Evolutionary conservation across 2,329 filamentous ascomycete species (phyloP).

Genomic region (Fusarium miscanthi): DNA sequence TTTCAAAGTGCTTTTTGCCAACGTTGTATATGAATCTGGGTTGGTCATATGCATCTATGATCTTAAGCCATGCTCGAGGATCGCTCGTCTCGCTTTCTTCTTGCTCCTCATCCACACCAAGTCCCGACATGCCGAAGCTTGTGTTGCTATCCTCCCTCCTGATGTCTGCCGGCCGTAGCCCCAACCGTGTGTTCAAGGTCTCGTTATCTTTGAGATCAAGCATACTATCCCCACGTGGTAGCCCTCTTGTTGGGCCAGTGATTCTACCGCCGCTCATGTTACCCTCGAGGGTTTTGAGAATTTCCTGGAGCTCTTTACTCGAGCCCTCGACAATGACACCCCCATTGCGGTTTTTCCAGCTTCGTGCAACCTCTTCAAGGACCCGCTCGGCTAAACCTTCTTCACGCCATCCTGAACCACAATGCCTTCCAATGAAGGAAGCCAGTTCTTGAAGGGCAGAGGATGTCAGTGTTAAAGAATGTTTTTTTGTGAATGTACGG

Average conservation of each 20-base stretch:
- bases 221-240: constrained; percentile 69
- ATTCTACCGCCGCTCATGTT: constrained; percentile 89
- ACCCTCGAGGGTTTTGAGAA: constrained; percentile 84
- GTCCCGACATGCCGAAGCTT: constrained; percentile 71
- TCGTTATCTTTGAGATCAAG: constrained; percentile 68
- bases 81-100: constrained; percentile 72
- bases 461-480: constrained; percentile 91
- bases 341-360: constrained; percentile 90
- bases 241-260: constrained; percentile 60
- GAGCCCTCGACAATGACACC: constrained; percentile 91
- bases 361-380: constrained; percentile 88
- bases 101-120: constrained; percentile 64
- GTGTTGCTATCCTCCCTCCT: constrained; percentile 70
- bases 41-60: constrained; percentile 86
- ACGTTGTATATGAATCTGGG: constrained; percentile 82
- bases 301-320: constrained; percentile 79
- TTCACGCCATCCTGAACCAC: constrained; percentile 95
- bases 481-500: constrained; percentile 96
- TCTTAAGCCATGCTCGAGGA: constrained; percentile 83
- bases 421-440: constrained; percentile 90
- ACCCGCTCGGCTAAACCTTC: constrained; percentile 93
- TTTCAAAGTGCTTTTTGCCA: constrained; percentile 90
- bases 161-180: constrained; percentile 59
- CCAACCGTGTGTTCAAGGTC: constrained; percentile 65
- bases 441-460: constrained; percentile 87